Conservation (phyloP, 352 stramenopile species). For the Globisporangium recalcitrans region DNA sequence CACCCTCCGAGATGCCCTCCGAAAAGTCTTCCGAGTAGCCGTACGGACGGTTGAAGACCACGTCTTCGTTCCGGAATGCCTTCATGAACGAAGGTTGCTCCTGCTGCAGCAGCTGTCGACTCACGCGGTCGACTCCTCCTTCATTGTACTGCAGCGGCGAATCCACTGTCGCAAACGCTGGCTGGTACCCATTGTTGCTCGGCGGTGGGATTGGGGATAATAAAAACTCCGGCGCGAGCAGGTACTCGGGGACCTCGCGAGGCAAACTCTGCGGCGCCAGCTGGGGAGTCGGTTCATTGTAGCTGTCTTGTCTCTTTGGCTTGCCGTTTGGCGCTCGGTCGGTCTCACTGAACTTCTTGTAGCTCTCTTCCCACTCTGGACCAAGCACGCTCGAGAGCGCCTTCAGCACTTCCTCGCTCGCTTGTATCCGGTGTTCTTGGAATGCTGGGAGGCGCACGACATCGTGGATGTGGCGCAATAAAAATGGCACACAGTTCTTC, state of each 20-base stretch:
- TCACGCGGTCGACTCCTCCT: conserved; percentile 25
- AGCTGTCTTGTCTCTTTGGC: conserved; percentile 17
- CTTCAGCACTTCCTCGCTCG: conserved; percentile 81
- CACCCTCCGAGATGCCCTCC: conserved; percentile 69
- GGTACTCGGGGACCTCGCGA: conserved; percentile 32
- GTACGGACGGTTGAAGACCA: conserved; percentile 56
- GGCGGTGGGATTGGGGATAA: conserved; percentile 37
- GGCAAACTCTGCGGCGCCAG: conserved; percentile 21
- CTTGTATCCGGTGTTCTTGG: conserved; percentile 69
- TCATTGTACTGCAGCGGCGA: conserved; percentile 34
- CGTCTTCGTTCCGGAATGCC: conserved; percentile 54
- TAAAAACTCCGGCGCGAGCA: conserved; percentile 54
- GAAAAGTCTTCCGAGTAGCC: conserved; percentile 73
- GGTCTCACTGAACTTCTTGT: conserved; percentile 57
- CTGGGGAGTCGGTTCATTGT: conserved; percentile 1
- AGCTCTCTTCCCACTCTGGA: conserved; percentile 69
- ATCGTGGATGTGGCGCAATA: conserved; percentile 85
- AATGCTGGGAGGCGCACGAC: conserved; percentile 74
- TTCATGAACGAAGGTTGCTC: conserved; percentile 58
- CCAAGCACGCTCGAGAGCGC: conserved; percentile 76
- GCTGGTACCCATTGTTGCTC: conserved; percentile 30
- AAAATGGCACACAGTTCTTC: conserved; percentile 81
- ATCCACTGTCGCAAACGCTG: conserved; percentile 38
- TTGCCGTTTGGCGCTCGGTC: conserved; percentile 19
- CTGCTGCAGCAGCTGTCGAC: conserved; percentile 11